phyloP scores from a whole-genome alignment of 1,139 yeast species.

The Yamadazyma taylorii region DNA sequence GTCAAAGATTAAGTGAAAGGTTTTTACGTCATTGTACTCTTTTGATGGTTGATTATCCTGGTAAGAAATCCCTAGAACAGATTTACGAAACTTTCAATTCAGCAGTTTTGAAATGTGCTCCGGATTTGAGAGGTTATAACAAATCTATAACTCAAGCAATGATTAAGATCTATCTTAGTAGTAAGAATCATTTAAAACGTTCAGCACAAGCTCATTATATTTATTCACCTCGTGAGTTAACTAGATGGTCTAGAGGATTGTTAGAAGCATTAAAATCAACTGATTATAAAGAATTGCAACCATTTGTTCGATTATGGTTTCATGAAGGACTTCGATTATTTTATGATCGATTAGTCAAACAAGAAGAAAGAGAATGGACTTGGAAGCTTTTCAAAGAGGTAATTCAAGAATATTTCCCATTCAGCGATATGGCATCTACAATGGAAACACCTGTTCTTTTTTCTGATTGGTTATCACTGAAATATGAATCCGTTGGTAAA shows the following conservation, averaged over 20 bases:
- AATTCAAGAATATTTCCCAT: constrained; percentile 47
- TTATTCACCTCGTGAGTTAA: constrained; percentile 88
- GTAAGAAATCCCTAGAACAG: constrained; percentile 56
- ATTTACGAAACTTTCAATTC: constrained; percentile 63
- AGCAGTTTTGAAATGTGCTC: constrained; percentile 63
- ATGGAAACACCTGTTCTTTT: constrained; percentile 56
- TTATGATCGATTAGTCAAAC: constrained; percentile 62
- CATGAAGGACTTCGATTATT: constrained; percentile 82
- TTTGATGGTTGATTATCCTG: constrained; percentile 81
- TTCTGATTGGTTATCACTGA: constrained; percentile 73
- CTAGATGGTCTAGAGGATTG: constrained; percentile 86
- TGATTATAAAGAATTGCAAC: constrained; percentile 35
- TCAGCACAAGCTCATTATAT: constrained; percentile 56
- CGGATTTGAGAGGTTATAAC: constrained; percentile 58
- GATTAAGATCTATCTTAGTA: constrained; percentile 57
- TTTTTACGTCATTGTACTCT: constrained; percentile 70
- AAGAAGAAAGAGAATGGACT: constrained; percentile 55
- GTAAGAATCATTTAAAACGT: constrained; percentile 36
- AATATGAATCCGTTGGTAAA: constrained; percentile 58
- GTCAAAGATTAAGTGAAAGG: constrained; percentile 59
- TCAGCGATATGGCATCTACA: constrained; percentile 35
- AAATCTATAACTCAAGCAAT: constrained; percentile 61
- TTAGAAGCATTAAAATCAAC: constrained; percentile 51
- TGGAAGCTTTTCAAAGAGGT: constrained; percentile 38
- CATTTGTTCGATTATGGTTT: constrained; percentile 68